Percentiles rank a stretch among this genome's conserved stretches.
Conservation (phyloP, 2,329 filamentous ascomycete genomes). For the Ophiocordyceps robertsii region DNA sequence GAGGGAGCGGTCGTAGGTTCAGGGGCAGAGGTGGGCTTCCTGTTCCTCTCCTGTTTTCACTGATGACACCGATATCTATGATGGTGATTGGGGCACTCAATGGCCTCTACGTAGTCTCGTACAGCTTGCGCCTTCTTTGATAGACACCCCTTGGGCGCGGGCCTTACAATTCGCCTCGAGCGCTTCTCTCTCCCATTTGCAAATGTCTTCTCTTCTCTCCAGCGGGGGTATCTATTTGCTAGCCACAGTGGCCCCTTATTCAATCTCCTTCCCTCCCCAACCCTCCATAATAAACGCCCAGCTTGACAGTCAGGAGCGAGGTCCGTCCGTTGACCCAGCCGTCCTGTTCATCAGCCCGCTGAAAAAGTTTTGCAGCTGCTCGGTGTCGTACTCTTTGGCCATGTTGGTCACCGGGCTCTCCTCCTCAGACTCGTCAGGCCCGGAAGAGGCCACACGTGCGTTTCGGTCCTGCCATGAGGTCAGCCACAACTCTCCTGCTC, state of each 20-base stretch:
- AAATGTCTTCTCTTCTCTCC: neutral
- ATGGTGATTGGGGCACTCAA: neutral
- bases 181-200: neutral
- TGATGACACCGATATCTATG: neutral
- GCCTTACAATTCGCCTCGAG: no score
- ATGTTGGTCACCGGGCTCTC: slow-evolving; percentile 27
- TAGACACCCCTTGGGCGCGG: no score
- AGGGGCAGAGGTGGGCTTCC: neutral
- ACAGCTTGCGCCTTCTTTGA: no score
- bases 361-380: slow-evolving; percentile 47
- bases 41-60: neutral
- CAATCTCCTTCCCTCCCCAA: neutral
- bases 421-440: slow-evolving; percentile 23
- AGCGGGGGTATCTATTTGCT: slow-evolving; percentile 30
- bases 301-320: slow-evolving; percentile 3
- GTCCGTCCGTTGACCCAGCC: slow-evolving; percentile 10
- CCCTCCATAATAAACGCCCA: neutral
- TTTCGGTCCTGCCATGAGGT: slow-evolving; percentile 37
- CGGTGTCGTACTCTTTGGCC: slow-evolving; percentile 33
- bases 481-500: no score
- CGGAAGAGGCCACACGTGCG: slow-evolving; percentile 32
- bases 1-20: slow-evolving; percentile 3
- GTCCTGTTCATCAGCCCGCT: slow-evolving; percentile 45
- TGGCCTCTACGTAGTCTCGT: neutral
- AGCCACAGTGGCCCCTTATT: slow-evolving; percentile 6